A percentile compares a stretch with the other conserved stretches of the same genome.
These are phyloP conservation scores for Lactarius sp. DNA, from an alignment of 768 basidiomycete species.

Conservation along the genomic window DNA sequence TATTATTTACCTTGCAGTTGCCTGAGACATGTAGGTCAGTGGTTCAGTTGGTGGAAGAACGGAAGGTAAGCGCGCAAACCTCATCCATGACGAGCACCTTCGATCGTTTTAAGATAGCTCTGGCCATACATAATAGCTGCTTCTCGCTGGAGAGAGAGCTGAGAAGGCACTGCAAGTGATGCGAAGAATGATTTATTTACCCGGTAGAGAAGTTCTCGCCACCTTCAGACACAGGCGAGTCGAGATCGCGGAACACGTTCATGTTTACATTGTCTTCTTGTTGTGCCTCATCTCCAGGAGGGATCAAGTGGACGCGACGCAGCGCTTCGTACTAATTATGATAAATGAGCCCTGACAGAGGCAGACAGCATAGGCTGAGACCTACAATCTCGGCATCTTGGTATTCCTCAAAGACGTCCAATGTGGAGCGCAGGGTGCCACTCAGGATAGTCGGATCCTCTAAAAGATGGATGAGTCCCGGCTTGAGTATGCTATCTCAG, in stretches of 20 bases:
- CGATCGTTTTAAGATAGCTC: conserved; percentile 75
- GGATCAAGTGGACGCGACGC: conserved; percentile 78
- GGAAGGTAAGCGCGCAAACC: conserved; percentile 33
- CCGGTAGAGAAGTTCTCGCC: conserved; percentile 89
- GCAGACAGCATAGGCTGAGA: neutral
- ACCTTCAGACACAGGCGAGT: conserved; percentile 72
- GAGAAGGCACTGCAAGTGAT: neutral
- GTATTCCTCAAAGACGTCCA: conserved; percentile 86
- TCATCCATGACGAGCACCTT: conserved; percentile 85
- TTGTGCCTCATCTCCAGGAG: conserved; percentile 46
- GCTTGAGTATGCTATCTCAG: neutral
- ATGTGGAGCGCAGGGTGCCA: conserved; percentile 71
- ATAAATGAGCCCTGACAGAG: conserved; percentile 9
- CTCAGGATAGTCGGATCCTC: conserved; percentile 90
- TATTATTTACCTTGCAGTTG: conserved; percentile 53
- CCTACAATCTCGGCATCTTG: conserved; percentile 76
- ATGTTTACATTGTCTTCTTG: conserved; percentile 53
- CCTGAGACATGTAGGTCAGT: conserved; percentile 36
- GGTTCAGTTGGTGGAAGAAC: neutral
- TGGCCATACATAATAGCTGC: conserved; percentile 85
- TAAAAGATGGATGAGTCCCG: conserved; percentile 28
- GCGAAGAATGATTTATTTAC: conserved; percentile 34
- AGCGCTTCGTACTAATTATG: conserved; percentile 65
- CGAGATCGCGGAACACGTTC: conserved; percentile 74
- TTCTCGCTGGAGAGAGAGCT: conserved; percentile 49